Evolutionary conservation across 2,329 filamentous ascomycete genomes (phyloP).

Genomic region (Colletotrichum higginsianum): DNA sequence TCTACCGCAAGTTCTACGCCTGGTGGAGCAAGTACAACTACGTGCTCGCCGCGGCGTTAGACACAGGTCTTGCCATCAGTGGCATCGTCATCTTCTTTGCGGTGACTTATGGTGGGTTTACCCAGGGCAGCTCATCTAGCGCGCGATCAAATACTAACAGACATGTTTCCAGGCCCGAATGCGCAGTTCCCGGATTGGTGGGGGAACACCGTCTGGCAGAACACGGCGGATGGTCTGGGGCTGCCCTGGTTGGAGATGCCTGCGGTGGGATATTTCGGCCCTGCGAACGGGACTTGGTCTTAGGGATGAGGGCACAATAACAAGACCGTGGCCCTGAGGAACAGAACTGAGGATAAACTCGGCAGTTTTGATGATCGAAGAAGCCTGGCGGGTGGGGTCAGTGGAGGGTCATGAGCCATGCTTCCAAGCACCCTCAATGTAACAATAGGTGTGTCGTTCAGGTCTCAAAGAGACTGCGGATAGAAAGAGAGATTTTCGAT

Average conservation of each 20-base stretch:
- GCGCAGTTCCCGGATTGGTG: conserved; percentile 65
- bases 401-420: too few relatives aligned
- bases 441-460: too few relatives aligned
- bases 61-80: conserved; percentile 69
- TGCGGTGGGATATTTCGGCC: conserved; percentile 29
- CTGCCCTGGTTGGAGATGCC: conserved; percentile 32
- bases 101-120: conserved; percentile 51
- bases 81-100: conserved; percentile 67
- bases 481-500: too few relatives aligned
- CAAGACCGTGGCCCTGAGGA: too few relatives aligned
- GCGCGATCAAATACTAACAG: neutral
- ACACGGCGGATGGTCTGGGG: conserved; percentile 31
- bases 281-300: conserved; percentile 34
- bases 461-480: too few relatives aligned
- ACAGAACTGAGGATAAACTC: too few relatives aligned
- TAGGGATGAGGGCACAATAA: neutral
- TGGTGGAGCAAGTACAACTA: conserved; percentile 75
- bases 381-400: too few relatives aligned
- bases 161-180: conserved; percentile 58
- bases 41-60: conserved; percentile 70
- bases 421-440: too few relatives aligned
- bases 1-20: conserved; percentile 64
- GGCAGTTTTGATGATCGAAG: too few relatives aligned
- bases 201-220: conserved; percentile 57
- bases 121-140: rapidly evolving